Percentiles rank a stretch among this genome's conserved stretches.
Conservation (phyloP, 805 yeast genomes). For the Nakazawaea sp. region DNA sequence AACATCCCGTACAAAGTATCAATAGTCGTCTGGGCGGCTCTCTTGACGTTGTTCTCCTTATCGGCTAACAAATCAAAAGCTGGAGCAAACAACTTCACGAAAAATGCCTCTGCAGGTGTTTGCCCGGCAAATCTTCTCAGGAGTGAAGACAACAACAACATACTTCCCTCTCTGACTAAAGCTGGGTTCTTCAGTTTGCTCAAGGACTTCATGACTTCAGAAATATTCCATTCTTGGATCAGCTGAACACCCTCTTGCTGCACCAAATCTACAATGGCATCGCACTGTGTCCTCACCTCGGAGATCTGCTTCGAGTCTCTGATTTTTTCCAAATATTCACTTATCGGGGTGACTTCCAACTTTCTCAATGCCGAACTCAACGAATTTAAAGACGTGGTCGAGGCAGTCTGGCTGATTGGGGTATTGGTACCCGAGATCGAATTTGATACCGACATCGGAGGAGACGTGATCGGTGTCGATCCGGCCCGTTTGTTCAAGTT, state of each 20-base stretch:
- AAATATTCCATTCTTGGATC: conserved; percentile 60
- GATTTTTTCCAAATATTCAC: conserved; percentile 46
- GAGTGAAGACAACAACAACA: conserved; percentile 50
- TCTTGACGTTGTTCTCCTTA: conserved; percentile 78
- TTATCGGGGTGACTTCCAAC: conserved; percentile 59
- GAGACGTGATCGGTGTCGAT: conserved; percentile 9
- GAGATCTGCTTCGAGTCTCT: conserved; percentile 43
- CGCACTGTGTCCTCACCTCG: conserved; percentile 50
- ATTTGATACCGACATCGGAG: conserved; percentile 20
- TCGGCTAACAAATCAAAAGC: conserved; percentile 75
- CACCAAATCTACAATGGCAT: conserved; percentile 44
- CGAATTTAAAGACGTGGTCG: conserved; percentile 63
- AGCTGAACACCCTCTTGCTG: conserved; percentile 34
- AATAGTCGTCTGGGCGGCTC: conserved; percentile 77
- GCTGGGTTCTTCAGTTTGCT: conserved; percentile 69
- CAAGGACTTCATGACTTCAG: conserved; percentile 57
- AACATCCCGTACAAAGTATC: conserved; percentile 64
- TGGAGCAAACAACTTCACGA: conserved; percentile 53
- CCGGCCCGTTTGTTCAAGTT: conserved; percentile 1
- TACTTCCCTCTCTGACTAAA: conserved; percentile 69
- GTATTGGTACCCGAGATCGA: conserved; percentile 23
- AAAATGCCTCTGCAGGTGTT: conserved; percentile 69
- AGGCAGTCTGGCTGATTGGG: conserved; percentile 28
- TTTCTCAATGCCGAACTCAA: conserved; percentile 65
- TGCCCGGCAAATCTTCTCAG: conserved; percentile 56